These are phyloP conservation scores for Boletus pseudo-olivaceus DNA, from an alignment of 768 basidiomycete species.

Conservation along the genomic window DNA sequence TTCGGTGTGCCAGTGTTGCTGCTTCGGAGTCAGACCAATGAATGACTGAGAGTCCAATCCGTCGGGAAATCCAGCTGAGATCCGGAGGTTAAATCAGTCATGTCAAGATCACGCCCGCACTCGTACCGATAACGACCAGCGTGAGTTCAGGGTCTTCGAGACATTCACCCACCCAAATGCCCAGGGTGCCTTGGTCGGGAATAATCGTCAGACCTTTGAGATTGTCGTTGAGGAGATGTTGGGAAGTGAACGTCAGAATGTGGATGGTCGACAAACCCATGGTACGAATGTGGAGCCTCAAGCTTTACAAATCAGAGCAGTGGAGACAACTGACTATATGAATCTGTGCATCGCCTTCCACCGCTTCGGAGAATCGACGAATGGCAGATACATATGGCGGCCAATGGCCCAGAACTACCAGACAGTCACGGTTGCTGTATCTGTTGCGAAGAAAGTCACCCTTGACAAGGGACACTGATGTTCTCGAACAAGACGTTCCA, in stretches of 20 bases:
- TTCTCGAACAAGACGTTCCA: too few species aligned
- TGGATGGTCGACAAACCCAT: not conserved
- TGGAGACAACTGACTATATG: not conserved
- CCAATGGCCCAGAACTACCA: too few species aligned
- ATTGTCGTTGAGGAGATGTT: not conserved
- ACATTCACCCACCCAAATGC: not conserved
- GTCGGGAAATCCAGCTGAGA: not conserved
- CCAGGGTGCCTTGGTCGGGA: not conserved
- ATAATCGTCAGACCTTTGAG: not conserved
- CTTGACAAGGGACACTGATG: too few species aligned
- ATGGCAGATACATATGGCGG: too few species aligned
- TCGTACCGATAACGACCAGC: not conserved
- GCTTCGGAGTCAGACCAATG: not conserved
- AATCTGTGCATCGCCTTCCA: not conserved
- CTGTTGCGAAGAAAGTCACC: too few species aligned
- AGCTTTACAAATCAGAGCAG: not conserved
- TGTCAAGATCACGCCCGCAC: not conserved
- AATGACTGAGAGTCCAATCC: not conserved
- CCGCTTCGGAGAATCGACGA: not conserved
- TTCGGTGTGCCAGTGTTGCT: not conserved
- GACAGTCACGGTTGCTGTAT: too few species aligned
- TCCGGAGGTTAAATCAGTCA: not conserved
- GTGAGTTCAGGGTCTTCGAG: constrained; percentile 1
- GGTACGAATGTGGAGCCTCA: not conserved
- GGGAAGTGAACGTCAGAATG: not conserved